These are phyloP conservation scores for Neurospora tetrasperma DNA, from an alignment of 495 filamentous ascomycete genomes.

Conservation along the genomic window DNA sequence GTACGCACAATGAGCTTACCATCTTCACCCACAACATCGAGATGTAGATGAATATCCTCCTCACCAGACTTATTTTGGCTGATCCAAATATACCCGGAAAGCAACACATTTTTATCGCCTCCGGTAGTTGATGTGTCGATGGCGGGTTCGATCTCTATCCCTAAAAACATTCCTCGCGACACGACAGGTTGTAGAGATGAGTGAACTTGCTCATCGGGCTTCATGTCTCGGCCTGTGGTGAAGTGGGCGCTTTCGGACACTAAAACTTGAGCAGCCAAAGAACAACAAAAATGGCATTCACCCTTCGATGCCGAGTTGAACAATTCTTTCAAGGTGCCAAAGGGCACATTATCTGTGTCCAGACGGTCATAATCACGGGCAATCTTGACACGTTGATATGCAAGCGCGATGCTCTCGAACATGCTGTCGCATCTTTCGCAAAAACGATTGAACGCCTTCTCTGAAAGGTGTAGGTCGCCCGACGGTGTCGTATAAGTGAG, in stretches of 20 bases:
- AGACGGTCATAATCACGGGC: too few species aligned
- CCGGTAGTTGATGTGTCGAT: neutral
- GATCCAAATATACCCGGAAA: neutral
- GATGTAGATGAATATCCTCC: too few species aligned
- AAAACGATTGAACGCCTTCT: neutral
- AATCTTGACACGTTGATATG: too few species aligned
- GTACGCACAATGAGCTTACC: too few species aligned
- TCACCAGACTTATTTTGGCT: too few species aligned
- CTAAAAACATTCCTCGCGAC: accelerated
- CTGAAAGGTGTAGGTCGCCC: neutral
- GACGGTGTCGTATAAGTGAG: neutral
- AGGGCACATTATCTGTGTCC: neutral
- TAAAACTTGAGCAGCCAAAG: neutral
- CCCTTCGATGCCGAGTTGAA: neutral
- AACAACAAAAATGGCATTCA: neutral
- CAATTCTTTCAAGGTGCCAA: neutral
- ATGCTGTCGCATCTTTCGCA: neutral
- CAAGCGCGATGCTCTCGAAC: neutral
- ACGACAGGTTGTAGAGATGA: neutral
- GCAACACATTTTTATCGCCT: neutral
- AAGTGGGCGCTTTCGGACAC: accelerated
- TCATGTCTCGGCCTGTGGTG: neutral
- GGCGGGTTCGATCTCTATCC: neutral
- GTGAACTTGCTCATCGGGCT: neutral
- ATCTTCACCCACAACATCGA: too few species aligned